Evolutionary conservation across 495 filamentous ascomycete species (phyloP).

Genomic region (Aspergillus leporis): DNA sequence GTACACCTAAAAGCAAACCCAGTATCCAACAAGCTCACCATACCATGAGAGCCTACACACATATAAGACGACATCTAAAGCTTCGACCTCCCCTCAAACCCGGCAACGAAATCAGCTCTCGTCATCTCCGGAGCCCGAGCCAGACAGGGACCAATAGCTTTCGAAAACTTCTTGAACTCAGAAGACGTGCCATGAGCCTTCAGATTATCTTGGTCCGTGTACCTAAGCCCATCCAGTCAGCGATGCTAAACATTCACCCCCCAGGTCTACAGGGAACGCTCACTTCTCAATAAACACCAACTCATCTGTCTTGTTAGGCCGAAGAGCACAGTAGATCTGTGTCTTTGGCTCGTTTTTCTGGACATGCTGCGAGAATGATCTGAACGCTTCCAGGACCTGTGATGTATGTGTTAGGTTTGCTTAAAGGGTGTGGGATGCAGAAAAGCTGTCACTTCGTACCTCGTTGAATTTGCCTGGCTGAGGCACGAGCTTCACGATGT

Average conservation of each 20-base stretch:
- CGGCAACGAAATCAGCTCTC: conserved; percentile 15
- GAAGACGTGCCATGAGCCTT: conserved; percentile 18
- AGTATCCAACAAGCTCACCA: too few relatives aligned
- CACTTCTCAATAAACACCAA: conserved; percentile 10
- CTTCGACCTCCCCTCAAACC: conserved; percentile 23
- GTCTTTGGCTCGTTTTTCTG: conserved; percentile 10
- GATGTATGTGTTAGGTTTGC: background rate
- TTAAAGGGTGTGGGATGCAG: background rate
- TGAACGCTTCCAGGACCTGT: conserved; percentile 2
- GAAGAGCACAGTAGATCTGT: conserved; percentile 10
- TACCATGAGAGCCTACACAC: too few relatives aligned
- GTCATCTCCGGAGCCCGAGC: conserved; percentile 19
- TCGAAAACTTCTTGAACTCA: conserved; percentile 19
- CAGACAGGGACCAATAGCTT: conserved; percentile 13
- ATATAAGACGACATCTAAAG: conserved; percentile 10
- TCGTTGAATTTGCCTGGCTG: conserved; percentile 8
- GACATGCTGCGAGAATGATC: conserved; percentile 2
- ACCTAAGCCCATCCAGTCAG: conserved; percentile 5
- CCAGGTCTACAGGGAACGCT: background rate
- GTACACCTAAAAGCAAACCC: too few relatives aligned
- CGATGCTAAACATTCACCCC: background rate
- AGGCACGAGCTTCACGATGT: conserved; percentile 13
- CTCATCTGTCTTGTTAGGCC: conserved; percentile 6
- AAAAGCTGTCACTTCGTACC: background rate
- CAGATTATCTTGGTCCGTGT: conserved; percentile 18